Percentiles rank a stretch among this genome's conserved stretches.
These are phyloP conservation scores for Cryphonectria radicalis DNA, from an alignment of 2,329 filamentous ascomycete species.

Conservation along the genomic window DNA sequence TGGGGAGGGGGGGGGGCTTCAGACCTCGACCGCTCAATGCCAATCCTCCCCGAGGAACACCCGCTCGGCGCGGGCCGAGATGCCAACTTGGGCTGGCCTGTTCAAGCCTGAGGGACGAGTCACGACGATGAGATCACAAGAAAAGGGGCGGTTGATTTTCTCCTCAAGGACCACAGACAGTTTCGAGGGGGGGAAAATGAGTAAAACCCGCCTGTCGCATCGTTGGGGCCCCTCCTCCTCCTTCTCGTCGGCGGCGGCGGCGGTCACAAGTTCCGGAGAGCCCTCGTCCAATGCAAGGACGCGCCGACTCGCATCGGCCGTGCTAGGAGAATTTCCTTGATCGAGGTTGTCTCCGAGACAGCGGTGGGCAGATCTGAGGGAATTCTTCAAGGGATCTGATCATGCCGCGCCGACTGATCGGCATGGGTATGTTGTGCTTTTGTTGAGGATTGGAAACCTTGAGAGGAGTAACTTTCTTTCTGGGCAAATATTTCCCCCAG, in stretches of 20 bases:
- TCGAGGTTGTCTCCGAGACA: constrained; percentile 2
- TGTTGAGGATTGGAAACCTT: neutral
- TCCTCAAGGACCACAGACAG: neutral
- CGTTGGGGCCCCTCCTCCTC: neutral
- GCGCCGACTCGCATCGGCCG: neutral
- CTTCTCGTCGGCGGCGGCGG: constrained; percentile 1
- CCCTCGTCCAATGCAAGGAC: neutral
- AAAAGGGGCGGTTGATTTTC: neutral
- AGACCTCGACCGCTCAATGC: neutral
- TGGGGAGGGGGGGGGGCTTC: neutral
- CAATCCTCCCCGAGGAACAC: neutral
- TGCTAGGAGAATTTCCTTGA: constrained; percentile 10
- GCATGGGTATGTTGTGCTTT: neutral
- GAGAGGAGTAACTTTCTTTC: neutral
- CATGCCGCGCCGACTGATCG: neutral
- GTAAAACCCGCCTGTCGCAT: too few relatives aligned
- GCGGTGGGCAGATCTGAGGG: neutral
- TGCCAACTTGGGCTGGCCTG: neutral
- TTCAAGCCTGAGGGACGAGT: neutral
- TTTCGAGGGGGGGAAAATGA: too few relatives aligned
- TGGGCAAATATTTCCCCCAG: neutral
- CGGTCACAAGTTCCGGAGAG: neutral
- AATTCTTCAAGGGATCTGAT: neutral
- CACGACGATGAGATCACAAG: neutral
- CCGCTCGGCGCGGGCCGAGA: constrained; percentile 15